Conservation (phyloP, 805 yeast genomes). For the Candida maris region DNA sequence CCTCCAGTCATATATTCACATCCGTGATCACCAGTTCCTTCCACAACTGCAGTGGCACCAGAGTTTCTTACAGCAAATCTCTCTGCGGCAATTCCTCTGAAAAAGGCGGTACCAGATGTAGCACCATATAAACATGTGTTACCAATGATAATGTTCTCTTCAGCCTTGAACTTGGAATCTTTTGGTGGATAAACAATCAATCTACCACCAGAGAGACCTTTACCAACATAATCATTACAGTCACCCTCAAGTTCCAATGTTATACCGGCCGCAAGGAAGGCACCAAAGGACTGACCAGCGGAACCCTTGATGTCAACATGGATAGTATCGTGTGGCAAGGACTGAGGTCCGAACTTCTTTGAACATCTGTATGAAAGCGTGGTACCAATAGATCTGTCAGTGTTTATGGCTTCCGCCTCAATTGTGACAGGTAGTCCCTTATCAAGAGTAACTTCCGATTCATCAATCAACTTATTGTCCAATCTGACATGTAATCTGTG, state of each 20-base stretch:
- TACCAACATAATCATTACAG: constrained; percentile 96
- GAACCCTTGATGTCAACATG: constrained; percentile 89
- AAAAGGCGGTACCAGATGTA: constrained; percentile 88
- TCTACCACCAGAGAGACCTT: constrained; percentile 95
- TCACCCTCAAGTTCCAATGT: constrained; percentile 96
- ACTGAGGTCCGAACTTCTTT: constrained; percentile 87
- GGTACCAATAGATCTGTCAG: constrained; percentile 95
- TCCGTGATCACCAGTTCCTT: constrained; percentile 97
- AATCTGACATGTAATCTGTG: constrained; percentile 88
- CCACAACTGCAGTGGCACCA: constrained; percentile 95
- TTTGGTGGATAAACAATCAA: constrained; percentile 88
- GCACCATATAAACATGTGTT: constrained; percentile 98
- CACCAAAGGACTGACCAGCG: constrained; percentile 99
- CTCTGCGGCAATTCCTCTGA: constrained; percentile 97
- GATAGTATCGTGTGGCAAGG: constrained; percentile 93
- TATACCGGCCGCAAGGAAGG: constrained; percentile 93
- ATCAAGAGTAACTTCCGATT: constrained; percentile 91
- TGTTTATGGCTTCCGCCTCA: constrained; percentile 89
- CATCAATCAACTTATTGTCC: constrained; percentile 94
- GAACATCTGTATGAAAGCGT: constrained; percentile 93
- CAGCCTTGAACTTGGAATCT: constrained; percentile 80
- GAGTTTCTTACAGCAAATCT: constrained; percentile 98
- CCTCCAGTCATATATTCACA: constrained; percentile 99
- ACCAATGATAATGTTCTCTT: constrained; percentile 94
- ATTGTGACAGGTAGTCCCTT: constrained; percentile 95